phyloP scores from a whole-genome alignment of 2,329 filamentous ascomycete species.

The Fusarium bactridioides region DNA sequence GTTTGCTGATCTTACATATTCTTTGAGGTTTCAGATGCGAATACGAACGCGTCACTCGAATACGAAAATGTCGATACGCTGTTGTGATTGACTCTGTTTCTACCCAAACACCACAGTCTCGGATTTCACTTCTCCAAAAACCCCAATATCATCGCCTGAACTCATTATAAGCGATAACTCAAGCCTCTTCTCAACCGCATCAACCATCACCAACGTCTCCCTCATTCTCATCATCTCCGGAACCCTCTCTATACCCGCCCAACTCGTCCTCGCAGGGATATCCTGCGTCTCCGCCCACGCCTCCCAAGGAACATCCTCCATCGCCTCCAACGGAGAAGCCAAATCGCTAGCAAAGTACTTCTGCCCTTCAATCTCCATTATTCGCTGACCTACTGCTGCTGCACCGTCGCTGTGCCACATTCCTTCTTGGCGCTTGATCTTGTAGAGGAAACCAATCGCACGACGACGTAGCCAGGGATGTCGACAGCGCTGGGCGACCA shows the following conservation, averaged over 20 bases:
- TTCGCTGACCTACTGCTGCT: constrained; percentile 32
- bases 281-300: constrained; percentile 25
- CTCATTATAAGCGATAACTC: constrained; percentile 36
- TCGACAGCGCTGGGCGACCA: constrained; percentile 41
- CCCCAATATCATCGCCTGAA: constrained; percentile 20
- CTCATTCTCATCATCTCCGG: constrained; percentile 32
- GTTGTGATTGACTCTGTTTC: not conserved
- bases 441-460: constrained; percentile 36
- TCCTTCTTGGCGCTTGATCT: constrained; percentile 44
- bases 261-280: constrained; percentile 21
- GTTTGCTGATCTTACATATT: not conserved
- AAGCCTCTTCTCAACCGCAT: constrained; percentile 23
- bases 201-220: constrained; percentile 38
- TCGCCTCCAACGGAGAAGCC: not conserved
- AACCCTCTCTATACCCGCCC: constrained; percentile 33
- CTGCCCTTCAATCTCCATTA: constrained; percentile 37
- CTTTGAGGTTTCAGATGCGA: not conserved
- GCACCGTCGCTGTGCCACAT: constrained; percentile 45
- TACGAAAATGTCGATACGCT: not conserved
- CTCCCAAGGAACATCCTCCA: constrained; percentile 34
- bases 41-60: constrained; percentile 29
- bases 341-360: constrained; percentile 26
- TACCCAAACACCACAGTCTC: constrained; percentile 27
- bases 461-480: constrained; percentile 43
- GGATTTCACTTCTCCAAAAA: constrained; percentile 16